Conservation (phyloP, 148 eudicot genomes). For the Vaccinium corymbosum region DNA sequence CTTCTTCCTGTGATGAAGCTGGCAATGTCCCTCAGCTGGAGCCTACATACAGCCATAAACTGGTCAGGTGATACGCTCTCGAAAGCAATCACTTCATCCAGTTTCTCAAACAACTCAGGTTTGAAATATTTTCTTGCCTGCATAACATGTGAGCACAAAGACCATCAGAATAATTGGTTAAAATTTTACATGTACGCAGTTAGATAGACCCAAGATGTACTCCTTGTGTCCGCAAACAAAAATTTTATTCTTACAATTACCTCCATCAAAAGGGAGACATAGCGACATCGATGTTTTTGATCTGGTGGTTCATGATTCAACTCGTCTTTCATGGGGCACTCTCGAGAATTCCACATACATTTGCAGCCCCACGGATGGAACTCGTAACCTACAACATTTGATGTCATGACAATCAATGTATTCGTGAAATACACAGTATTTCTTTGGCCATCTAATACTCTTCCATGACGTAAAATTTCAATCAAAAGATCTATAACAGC, state of each 20-base stretch:
- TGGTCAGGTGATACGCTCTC: not conserved
- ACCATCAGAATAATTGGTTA: not conserved
- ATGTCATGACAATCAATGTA: conserved; percentile 6
- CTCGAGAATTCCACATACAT: not conserved
- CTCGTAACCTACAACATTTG: not conserved
- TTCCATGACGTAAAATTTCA: not conserved
- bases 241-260: not conserved
- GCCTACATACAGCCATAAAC: not conserved
- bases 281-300: not conserved
- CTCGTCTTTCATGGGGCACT: not conserved
- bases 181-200: not conserved
- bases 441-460: not conserved
- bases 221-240: not conserved
- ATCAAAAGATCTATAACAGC: not conserved
- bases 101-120: conserved; percentile 8
- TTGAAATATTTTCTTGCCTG: not conserved
- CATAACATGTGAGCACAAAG: not conserved
- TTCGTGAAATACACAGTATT: not conserved
- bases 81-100: not conserved
- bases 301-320: not conserved
- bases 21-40: conserved; percentile 6
- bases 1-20: not conserved
- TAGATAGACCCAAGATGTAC: not conserved
- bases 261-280: not conserved
- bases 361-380: not conserved